These are phyloP conservation scores for Alternaria ethzedia DNA, from an alignment of 2,329 filamentous ascomycete species.

Conservation along the genomic window DNA sequence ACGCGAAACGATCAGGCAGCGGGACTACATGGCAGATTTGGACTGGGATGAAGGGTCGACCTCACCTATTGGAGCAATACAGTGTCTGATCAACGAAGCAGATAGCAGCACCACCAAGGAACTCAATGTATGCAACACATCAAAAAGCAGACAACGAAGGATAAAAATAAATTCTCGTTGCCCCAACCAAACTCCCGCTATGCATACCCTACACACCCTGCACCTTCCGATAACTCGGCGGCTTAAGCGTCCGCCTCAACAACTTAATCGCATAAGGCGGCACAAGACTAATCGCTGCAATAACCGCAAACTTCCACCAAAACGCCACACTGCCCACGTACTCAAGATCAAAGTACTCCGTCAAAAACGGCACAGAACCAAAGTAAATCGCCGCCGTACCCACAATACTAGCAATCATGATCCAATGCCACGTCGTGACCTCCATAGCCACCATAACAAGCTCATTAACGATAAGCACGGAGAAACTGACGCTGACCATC, in stretches of 20 bases:
- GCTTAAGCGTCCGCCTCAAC: constrained; percentile 82
- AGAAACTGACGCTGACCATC: constrained; percentile 93
- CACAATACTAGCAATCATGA: constrained; percentile 85
- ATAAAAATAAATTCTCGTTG: background rate
- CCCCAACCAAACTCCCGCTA: background rate
- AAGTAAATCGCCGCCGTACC: constrained; percentile 84
- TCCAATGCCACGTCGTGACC: constrained; percentile 94
- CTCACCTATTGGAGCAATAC: background rate
- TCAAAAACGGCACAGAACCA: constrained; percentile 83
- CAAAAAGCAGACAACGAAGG: background rate
- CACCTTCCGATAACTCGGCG: constrained; percentile 94
- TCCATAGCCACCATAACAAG: constrained; percentile 96
- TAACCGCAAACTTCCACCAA: constrained; percentile 83
- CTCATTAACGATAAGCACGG: constrained; percentile 90
- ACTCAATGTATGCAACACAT: background rate
- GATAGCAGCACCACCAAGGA: background rate
- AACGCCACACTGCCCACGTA: constrained; percentile 83
- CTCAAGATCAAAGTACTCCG: constrained; percentile 83
- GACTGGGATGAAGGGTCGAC: background rate
- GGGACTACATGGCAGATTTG: background rate
- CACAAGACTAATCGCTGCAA: constrained; percentile 79
- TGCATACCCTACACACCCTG: constrained; percentile 63
- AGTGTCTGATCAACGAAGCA: background rate
- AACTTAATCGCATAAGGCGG: constrained; percentile 89
- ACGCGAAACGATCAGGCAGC: background rate